Conservation (phyloP, 805 yeast genomes). For the Pichia eremophila region DNA sequence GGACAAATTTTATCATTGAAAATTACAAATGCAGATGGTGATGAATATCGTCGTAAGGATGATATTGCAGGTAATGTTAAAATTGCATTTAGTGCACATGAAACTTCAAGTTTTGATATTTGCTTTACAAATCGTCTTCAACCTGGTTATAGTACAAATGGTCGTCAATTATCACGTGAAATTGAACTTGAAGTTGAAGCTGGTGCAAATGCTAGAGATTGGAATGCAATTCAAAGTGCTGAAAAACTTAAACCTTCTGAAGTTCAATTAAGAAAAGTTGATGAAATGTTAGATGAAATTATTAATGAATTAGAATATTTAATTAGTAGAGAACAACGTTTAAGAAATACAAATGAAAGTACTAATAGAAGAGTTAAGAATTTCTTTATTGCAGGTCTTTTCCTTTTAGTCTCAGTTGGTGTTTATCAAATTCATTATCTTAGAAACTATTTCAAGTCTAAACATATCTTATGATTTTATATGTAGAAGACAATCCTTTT, state of each 20-base stretch:
- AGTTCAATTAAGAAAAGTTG: constrained; percentile 77
- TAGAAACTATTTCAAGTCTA: constrained; percentile 84
- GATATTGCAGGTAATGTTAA: constrained; percentile 65
- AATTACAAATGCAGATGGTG: constrained; percentile 73
- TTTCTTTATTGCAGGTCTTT: constrained; percentile 64
- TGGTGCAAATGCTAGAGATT: constrained; percentile 96
- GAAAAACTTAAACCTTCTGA: constrained; percentile 92
- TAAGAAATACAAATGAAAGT: constrained; percentile 95
- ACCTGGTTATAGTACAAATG: constrained; percentile 32
- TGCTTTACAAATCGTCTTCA: constrained; percentile 67
- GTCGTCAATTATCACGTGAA: constrained; percentile 41
- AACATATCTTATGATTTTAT: constrained; percentile 53
- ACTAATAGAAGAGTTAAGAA: constrained; percentile 88
- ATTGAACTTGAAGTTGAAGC: constrained; percentile 87
- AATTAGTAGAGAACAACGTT: constrained; percentile 77
- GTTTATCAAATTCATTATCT: constrained; percentile 89
- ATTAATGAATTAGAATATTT: constrained; percentile 72
- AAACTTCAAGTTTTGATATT: constrained; percentile 79
- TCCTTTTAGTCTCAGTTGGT: constrained; percentile 69
- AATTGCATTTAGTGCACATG: constrained; percentile 78
- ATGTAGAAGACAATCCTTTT: neutral
- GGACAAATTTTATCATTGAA: constrained; percentile 70
- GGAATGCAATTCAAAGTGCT: constrained; percentile 89
- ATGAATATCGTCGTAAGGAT: constrained; percentile 70
- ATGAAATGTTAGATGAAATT: constrained; percentile 79